Percentiles rank a stretch among this genome's conserved stretches.
phyloP scores from a whole-genome alignment of 345 rosid genomes.

The Cardamine occulta region DNA sequence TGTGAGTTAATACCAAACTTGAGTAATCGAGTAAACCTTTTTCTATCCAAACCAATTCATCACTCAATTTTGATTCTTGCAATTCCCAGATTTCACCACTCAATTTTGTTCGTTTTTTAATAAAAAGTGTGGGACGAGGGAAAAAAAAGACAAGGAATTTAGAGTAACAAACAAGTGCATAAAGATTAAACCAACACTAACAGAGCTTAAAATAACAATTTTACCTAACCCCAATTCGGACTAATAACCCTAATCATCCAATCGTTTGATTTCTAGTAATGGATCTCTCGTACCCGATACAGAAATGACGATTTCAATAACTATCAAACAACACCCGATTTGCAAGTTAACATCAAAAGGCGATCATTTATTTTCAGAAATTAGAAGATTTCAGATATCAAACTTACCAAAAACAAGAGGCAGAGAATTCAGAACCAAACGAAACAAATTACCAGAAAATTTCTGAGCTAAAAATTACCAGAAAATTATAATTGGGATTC shows the following conservation, averaged over 20 bases:
- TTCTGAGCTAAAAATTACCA: slow-evolving; percentile 17
- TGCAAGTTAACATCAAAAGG: not conserved
- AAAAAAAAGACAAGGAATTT: not conserved
- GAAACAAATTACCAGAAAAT: slow-evolving; percentile 6
- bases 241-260: not conserved
- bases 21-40: not conserved
- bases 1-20: not conserved
- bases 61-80: not conserved
- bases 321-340: slow-evolving; percentile 25
- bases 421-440: not conserved
- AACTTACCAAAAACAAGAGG: slow-evolving; percentile 36
- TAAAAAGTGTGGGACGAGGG: not conserved
- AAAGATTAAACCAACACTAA: not conserved
- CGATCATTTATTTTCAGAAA: slow-evolving; percentile 13
- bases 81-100: slow-evolving; percentile 24
- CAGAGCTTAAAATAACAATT: slow-evolving; percentile 34
- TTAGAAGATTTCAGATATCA: slow-evolving; percentile 13
- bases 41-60: not conserved
- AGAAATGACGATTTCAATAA: not conserved
- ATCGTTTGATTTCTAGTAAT: slow-evolving; percentile 13
- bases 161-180: no score
- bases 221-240: not conserved
- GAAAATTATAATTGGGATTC: slow-evolving; percentile 10
- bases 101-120: not conserved
- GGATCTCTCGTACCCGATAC: slow-evolving; percentile 31